A percentile compares a stretch with the other conserved stretches of the same genome.
Evolutionary conservation across 805 yeast species (phyloP).

Genomic region (Candida tibetensis): DNA sequence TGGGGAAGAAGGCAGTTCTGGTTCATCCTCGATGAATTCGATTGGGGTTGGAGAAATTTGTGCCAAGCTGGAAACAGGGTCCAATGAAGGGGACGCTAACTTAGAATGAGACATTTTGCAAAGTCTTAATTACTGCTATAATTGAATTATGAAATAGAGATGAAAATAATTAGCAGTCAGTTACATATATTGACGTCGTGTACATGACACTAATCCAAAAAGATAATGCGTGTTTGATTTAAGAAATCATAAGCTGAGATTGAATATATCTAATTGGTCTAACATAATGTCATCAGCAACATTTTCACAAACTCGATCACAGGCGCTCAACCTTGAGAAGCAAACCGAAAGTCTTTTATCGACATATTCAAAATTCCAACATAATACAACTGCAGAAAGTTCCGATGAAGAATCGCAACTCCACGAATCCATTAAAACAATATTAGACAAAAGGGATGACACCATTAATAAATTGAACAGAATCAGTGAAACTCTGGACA

Average conservation of each 20-base stretch:
- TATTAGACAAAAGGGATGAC: conserved; percentile 46
- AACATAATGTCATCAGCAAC: conserved; percentile 35
- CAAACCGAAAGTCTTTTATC: conserved; percentile 59
- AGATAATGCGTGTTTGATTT: too few species aligned
- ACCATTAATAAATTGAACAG: conserved; percentile 50
- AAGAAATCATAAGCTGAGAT: too few species aligned
- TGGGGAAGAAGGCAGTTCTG: neutral
- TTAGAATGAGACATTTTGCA: too few species aligned
- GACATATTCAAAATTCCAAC: conserved; percentile 34
- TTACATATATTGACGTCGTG: too few species aligned
- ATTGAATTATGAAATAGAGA: too few species aligned
- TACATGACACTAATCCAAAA: too few species aligned
- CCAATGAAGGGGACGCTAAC: neutral
- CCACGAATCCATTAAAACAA: conserved; percentile 20
- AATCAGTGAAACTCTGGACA: conserved; percentile 50
- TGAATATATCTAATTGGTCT: too few species aligned
- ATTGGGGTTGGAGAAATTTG: neutral
- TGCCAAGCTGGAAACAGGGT: neutral
- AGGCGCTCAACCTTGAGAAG: conserved; percentile 66
- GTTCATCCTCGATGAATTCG: neutral
- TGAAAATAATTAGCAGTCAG: too few species aligned
- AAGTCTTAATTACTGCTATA: too few species aligned
- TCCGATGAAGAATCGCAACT: conserved; percentile 25
- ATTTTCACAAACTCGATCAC: conserved; percentile 66
- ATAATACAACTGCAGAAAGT: conserved; percentile 16